Conservation (phyloP, 805 yeast species). For the Yamadazyma kitorensis region DNA sequence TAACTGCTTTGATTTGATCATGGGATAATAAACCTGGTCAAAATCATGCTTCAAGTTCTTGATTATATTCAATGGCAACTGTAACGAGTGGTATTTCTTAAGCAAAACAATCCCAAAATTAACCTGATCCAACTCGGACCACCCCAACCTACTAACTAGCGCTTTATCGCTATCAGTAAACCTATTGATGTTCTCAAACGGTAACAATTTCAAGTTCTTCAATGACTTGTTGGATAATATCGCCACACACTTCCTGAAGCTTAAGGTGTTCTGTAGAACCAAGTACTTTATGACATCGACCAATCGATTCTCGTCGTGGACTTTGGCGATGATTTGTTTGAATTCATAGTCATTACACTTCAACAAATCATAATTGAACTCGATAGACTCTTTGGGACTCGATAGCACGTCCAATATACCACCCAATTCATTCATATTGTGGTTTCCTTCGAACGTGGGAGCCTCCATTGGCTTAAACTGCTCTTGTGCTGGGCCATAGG, state of each 20-base stretch:
- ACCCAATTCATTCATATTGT: slow-evolving; percentile 2
- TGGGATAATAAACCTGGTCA: slow-evolving; percentile 20
- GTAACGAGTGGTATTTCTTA: slow-evolving; percentile 35
- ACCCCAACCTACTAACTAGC: not conserved
- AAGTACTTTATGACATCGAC: slow-evolving; percentile 16
- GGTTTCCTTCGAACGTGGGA: no score
- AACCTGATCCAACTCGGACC: slow-evolving; percentile 15
- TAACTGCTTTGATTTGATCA: slow-evolving; percentile 19
- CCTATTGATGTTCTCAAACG: slow-evolving; percentile 15
- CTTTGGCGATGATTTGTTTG: not conserved
- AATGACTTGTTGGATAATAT: slow-evolving; percentile 27
- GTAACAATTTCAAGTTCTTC: slow-evolving; percentile 16
- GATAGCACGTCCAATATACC: slow-evolving; percentile 4
- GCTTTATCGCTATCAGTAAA: no score
- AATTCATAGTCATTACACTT: slow-evolving; percentile 4
- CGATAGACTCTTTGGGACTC: slow-evolving; percentile 1
- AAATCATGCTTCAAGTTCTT: slow-evolving; percentile 28
- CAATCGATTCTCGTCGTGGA: slow-evolving; percentile 2
- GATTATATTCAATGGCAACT: slow-evolving; percentile 29
- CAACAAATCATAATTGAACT: slow-evolving; percentile 1
- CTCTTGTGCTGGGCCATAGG: slow-evolving; percentile 32
- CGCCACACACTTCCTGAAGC: slow-evolving; percentile 22
- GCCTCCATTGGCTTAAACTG: slow-evolving; percentile 18
- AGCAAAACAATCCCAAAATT: slow-evolving; percentile 31
- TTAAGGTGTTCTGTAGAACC: slow-evolving; percentile 24